Evolutionary conservation across 352 stramenopile genomes (phyloP).

Genomic region (Globisporangium echinulatum): DNA sequence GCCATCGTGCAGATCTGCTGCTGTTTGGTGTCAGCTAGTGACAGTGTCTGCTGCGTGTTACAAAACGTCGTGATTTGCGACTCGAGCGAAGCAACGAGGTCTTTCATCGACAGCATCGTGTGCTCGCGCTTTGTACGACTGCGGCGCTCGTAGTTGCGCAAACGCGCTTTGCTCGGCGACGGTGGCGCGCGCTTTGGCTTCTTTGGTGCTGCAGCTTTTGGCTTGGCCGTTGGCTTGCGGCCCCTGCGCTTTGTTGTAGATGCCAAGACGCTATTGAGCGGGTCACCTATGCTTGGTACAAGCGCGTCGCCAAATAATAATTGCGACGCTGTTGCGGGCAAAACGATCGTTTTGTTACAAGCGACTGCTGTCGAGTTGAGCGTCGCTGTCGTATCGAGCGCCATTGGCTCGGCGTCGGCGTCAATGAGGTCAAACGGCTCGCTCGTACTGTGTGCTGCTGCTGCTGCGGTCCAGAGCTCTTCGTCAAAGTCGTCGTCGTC

Average conservation of each 20-base stretch:
- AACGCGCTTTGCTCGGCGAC: constrained; percentile 29
- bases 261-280: too few relatives aligned
- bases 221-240: constrained; percentile 30
- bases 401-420: constrained; percentile 8
- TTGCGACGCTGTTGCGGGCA: neutral
- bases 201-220: constrained; percentile 15
- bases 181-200: constrained; percentile 34
- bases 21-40: constrained; percentile 5
- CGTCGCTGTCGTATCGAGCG: neutral
- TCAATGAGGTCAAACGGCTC: constrained; percentile 15
- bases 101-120: constrained; percentile 50
- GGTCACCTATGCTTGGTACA: too few relatives aligned
- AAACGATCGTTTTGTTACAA: neutral
- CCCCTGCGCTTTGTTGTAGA: constrained; percentile 30
- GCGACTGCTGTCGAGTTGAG: neutral
- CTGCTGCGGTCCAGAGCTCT: constrained; percentile 7
- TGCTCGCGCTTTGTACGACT: constrained; percentile 48
- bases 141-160: constrained; percentile 48
- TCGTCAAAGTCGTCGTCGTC: constrained; percentile 14
- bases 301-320: too few relatives aligned
- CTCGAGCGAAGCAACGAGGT: constrained; percentile 32
- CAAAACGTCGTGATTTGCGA: constrained; percentile 27
- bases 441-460: neutral
- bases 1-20: constrained; percentile 29
- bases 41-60: constrained; percentile 10